Conservation (phyloP, 2,329 filamentous ascomycete genomes). For the Pseudopyrenochaeta lycopersici region DNA sequence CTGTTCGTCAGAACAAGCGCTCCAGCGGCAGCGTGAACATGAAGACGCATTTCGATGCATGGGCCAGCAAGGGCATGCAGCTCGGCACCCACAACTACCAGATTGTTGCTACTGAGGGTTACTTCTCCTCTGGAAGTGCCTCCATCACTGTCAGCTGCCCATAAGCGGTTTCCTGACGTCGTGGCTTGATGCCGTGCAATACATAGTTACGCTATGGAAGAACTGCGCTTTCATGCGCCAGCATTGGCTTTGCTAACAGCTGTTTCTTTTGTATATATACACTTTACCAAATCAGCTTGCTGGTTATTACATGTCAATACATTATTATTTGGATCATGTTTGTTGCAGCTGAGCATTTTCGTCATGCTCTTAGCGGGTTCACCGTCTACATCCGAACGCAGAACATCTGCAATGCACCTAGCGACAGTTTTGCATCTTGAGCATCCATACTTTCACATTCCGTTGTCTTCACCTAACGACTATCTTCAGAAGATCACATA, state of each 20-base stretch:
- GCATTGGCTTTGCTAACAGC: not conserved
- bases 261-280: slow-evolving; percentile 9
- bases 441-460: no score
- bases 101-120: slow-evolving; percentile 65
- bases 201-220: not conserved
- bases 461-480: no score
- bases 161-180: slow-evolving; percentile 11
- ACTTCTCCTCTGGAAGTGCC: slow-evolving; percentile 59
- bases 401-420: no score
- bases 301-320: slow-evolving; percentile 6
- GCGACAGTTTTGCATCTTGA: no score
- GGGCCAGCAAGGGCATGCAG: slow-evolving; percentile 41
- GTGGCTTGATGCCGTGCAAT: not conserved
- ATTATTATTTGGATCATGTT: not conserved
- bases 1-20: slow-evolving; percentile 44
- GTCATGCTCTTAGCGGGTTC: no score
- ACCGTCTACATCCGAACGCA: no score
- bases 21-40: slow-evolving; percentile 41
- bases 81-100: slow-evolving; percentile 46
- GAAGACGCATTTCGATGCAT: slow-evolving; percentile 47
- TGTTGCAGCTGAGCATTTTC: not conserved
- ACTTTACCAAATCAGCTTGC: slow-evolving; percentile 4
- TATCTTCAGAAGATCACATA: no score
- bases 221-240: not conserved
- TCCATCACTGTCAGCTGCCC: slow-evolving; percentile 56